Conservation (phyloP, 2,329 filamentous ascomycete species). For the Dactylellina cionopaga region DNA sequence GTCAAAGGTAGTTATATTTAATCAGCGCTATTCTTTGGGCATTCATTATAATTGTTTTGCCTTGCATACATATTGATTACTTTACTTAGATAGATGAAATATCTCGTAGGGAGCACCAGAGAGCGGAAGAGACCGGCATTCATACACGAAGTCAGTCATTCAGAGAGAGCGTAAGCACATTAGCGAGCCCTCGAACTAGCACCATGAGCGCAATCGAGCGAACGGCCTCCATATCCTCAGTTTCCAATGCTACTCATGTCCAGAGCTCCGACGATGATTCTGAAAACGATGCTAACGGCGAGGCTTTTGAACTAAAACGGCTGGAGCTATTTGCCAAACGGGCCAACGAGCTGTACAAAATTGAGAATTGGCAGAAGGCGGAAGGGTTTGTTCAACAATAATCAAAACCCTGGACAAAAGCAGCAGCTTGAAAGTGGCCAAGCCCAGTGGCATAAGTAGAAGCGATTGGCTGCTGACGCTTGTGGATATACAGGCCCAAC, state of each 20-base stretch:
- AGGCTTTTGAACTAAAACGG: neutral
- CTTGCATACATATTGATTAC: neutral
- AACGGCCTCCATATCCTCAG: too few species aligned
- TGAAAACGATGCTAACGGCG: neutral
- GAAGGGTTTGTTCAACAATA: neutral
- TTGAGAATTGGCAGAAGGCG: neutral
- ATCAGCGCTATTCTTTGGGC: neutral
- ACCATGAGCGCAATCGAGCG: too few species aligned
- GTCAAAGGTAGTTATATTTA: neutral
- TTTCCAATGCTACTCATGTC: too few species aligned
- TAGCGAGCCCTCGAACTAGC: too few species aligned
- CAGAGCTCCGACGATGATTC: neutral
- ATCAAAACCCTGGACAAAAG: neutral
- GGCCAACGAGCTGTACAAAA: neutral
- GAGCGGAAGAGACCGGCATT: neutral
- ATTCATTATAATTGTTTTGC: neutral
- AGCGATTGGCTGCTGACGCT: neutral
- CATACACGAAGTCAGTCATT: too few species aligned
- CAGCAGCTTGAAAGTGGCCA: neutral
- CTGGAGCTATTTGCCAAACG: neutral
- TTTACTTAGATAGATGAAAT: neutral
- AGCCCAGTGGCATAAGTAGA: neutral
- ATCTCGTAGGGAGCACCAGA: neutral
- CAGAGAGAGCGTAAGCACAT: too few species aligned
- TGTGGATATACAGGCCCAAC: neutral